A percentile compares a stretch with the other conserved stretches of the same genome.
Conservation (phyloP, 2,329 filamentous ascomycete genomes). For the Talaromyces albobiverticillius region DNA sequence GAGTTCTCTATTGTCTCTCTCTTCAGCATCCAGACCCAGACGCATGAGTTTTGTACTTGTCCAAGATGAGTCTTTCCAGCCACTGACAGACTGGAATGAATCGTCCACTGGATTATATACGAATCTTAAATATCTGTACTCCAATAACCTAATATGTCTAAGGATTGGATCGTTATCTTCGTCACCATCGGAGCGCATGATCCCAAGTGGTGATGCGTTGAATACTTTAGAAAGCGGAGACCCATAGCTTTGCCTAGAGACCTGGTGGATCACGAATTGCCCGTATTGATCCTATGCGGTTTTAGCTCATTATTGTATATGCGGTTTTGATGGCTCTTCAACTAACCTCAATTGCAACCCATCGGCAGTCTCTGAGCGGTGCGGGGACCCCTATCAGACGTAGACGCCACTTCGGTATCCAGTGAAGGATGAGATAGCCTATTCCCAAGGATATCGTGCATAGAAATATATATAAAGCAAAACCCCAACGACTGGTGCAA, state of each 20-base stretch:
- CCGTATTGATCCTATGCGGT: constrained; percentile 80
- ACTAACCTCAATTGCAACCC: constrained; percentile 83
- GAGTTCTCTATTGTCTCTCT: constrained; percentile 75
- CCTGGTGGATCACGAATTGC: constrained; percentile 74
- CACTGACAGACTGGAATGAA: constrained; percentile 79
- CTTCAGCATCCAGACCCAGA: constrained; percentile 79
- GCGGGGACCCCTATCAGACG: constrained; percentile 67
- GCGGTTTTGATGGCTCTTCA: neutral
- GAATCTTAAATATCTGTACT: constrained; percentile 93
- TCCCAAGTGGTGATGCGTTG: constrained; percentile 50
- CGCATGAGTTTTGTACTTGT: constrained; percentile 72
- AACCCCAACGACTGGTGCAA: constrained; percentile 69
- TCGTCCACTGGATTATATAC: constrained; percentile 87
- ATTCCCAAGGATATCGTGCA: constrained; percentile 73
- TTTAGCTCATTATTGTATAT: constrained; percentile 12
- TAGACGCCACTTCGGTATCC: constrained; percentile 86
- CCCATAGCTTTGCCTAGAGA: constrained; percentile 60
- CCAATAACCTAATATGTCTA: constrained; percentile 69
- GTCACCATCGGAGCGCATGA: constrained; percentile 63
- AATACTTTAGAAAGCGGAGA: constrained; percentile 63
- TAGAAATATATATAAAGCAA: constrained; percentile 64
- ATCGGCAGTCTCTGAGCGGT: constrained; percentile 71
- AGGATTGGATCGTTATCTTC: constrained; percentile 75
- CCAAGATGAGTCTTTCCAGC: constrained; percentile 95
- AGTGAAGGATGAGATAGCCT: constrained; percentile 80